Conservation (phyloP, 2,329 filamentous ascomycete genomes). For the Akanthomyces uredinophilus region DNA sequence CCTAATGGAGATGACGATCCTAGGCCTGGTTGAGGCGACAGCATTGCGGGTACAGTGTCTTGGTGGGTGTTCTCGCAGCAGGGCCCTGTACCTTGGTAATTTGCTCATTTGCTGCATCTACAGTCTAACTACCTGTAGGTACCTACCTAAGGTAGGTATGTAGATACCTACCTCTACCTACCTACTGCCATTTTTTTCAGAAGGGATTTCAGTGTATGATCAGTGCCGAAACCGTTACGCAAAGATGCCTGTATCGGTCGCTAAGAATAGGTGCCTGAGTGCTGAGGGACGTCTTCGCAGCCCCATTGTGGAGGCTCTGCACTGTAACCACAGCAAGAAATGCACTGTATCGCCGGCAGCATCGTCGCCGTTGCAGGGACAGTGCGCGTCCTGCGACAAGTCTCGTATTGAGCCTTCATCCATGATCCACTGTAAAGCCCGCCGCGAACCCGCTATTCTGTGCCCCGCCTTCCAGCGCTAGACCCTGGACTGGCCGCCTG, state of each 20-base stretch:
- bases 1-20: not conserved
- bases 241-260: not conserved
- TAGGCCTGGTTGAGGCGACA: not conserved
- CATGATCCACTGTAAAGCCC: not conserved
- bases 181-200: too few species aligned
- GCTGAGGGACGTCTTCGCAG: too few species aligned
- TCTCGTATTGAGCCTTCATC: not conserved
- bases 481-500: not conserved
- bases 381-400: not conserved
- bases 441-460: not conserved
- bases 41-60: not conserved
- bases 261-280: too few species aligned
- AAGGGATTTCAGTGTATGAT: too few species aligned
- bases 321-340: not conserved
- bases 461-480: not conserved
- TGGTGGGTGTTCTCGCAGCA: not conserved
- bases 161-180: too few species aligned
- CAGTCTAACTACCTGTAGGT: too few species aligned
- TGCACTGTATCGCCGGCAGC: not conserved
- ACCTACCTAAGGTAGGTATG: too few species aligned
- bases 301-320: not conserved
- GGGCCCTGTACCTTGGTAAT: too few species aligned
- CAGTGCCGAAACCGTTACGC: not conserved
- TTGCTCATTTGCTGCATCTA: too few species aligned
- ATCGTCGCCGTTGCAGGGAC: not conserved